A percentile compares a stretch with the other conserved stretches of the same genome.
These are phyloP conservation scores for Eleusine indica DNA, from an alignment of 176 grass and related monocot species.

Conservation along the genomic window DNA sequence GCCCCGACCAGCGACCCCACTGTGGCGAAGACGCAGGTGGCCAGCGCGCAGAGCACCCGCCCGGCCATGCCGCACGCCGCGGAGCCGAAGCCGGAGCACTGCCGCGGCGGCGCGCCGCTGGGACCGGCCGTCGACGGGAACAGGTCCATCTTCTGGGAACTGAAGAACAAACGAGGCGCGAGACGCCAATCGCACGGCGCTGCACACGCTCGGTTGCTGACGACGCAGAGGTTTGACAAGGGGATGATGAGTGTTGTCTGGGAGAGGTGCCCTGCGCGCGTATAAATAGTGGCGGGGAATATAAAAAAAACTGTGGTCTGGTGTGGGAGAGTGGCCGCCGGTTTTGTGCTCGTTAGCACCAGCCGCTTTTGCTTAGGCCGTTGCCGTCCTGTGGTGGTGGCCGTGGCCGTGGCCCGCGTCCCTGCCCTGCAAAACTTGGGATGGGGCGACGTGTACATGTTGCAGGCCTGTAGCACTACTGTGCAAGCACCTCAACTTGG, in stretches of 20 bases:
- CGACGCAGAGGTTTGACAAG: neutral
- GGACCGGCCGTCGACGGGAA: neutral
- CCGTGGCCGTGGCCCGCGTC: neutral
- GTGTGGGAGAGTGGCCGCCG: conserved; percentile 27
- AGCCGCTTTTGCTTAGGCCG: neutral
- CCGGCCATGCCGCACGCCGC: conserved; percentile 32
- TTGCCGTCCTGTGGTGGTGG: neutral
- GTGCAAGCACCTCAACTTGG: neutral
- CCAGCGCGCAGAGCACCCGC: conserved; percentile 43
- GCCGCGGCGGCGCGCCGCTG: neutral
- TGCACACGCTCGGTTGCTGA: neutral
- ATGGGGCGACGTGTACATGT: neutral
- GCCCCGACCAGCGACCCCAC: conserved; percentile 63
- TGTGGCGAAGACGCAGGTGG: conserved; percentile 52
- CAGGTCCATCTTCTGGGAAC: conserved; percentile 5
- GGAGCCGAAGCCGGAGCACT: conserved; percentile 12
- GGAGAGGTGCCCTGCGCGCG: neutral
- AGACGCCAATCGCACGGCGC: neutral
- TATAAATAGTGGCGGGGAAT: conserved; percentile 40
- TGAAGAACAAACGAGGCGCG: neutral
- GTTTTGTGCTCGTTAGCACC: conserved; percentile 15
- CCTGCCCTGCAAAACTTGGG: neutral
- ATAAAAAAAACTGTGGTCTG: conserved; percentile 45
- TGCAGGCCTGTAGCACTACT: neutral
- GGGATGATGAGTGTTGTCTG: neutral